These are phyloP conservation scores for Stromatinia cepivora DNA, from an alignment of 2,329 filamentous ascomycete genomes.

Conservation along the genomic window DNA sequence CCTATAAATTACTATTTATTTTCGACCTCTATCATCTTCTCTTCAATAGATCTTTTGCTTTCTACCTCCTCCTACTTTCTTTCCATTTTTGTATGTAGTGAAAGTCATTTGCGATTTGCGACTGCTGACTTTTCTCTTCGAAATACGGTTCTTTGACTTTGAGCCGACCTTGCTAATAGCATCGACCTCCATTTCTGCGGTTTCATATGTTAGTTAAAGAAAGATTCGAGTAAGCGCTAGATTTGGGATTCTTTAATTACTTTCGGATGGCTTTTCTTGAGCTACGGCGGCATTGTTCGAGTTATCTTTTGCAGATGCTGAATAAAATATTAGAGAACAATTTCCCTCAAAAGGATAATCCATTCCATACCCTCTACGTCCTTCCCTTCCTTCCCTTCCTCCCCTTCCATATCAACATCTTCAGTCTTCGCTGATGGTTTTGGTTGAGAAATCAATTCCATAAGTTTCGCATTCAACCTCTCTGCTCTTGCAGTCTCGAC, in stretches of 20 bases:
- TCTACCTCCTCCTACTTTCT: constrained; percentile 43
- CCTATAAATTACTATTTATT: constrained; percentile 8
- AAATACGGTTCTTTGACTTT: constrained; percentile 52
- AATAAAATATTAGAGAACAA: constrained; percentile 25
- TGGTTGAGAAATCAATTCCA: constrained; percentile 75
- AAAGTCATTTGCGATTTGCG: constrained; percentile 61
- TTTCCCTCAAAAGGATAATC: not conserved
- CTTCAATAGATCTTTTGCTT: constrained; percentile 29
- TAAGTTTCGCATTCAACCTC: constrained; percentile 80
- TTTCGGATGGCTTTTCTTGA: constrained; percentile 34
- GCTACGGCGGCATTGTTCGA: constrained; percentile 22
- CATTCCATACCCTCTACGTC: constrained; percentile 11
- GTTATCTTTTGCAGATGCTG: constrained; percentile 28
- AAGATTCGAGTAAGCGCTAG: not conserved
- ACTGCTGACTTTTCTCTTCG: constrained; percentile 52
- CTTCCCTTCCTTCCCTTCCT: constrained; percentile 42
- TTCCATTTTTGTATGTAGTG: constrained; percentile 55
- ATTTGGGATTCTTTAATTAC: constrained; percentile 24
- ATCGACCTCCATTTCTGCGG: constrained; percentile 60
- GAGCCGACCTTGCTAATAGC: constrained; percentile 43
- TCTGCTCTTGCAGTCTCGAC: constrained; percentile 76
- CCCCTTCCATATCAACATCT: constrained; percentile 51
- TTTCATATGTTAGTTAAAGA: constrained; percentile 21
- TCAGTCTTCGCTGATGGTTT: constrained; percentile 59
- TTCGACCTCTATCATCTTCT: not conserved